Percentiles rank a stretch among this genome's conserved stretches.
Evolutionary conservation across 2,329 filamentous ascomycete genomes (phyloP).

Genomic region (Lecanosticta acicola): DNA sequence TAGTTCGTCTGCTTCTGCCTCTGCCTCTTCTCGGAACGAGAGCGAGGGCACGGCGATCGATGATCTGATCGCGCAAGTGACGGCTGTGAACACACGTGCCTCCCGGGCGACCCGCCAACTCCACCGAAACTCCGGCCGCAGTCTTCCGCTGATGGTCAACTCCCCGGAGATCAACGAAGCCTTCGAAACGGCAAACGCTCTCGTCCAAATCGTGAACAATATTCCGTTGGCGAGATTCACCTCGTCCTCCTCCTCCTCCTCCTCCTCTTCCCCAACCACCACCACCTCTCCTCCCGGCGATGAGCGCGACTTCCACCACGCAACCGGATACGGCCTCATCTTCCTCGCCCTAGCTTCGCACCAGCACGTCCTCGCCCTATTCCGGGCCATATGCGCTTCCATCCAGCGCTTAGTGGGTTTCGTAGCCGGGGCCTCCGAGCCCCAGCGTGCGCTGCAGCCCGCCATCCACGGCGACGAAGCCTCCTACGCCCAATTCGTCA

Average conservation of each 20-base stretch:
- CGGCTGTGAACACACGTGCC: background rate
- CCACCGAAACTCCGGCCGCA: background rate
- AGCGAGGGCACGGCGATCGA: background rate
- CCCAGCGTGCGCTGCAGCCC: background rate
- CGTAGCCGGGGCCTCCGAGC: background rate
- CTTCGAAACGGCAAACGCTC: background rate
- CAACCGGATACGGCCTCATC: background rate
- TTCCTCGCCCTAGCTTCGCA: background rate
- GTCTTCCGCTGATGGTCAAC: background rate
- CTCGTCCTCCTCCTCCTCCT: no score
- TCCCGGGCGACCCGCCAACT: background rate
- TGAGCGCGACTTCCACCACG: background rate
- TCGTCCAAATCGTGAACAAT: background rate
- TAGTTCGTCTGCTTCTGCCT: no score
- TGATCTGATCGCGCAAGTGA: background rate
- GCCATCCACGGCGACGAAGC: background rate
- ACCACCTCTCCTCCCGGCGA: background rate
- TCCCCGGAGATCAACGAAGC: conserved; percentile 1
- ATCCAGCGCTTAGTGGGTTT: background rate
- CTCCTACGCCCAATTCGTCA: conserved; percentile 1
- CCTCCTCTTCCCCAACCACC: background rate
- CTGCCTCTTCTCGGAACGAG: background rate
- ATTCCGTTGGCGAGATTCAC: no score
- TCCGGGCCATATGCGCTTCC: background rate
- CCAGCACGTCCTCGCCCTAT: background rate